Conservation (phyloP, 1,139 yeast genomes). For the Candida tetrigidarum region DNA sequence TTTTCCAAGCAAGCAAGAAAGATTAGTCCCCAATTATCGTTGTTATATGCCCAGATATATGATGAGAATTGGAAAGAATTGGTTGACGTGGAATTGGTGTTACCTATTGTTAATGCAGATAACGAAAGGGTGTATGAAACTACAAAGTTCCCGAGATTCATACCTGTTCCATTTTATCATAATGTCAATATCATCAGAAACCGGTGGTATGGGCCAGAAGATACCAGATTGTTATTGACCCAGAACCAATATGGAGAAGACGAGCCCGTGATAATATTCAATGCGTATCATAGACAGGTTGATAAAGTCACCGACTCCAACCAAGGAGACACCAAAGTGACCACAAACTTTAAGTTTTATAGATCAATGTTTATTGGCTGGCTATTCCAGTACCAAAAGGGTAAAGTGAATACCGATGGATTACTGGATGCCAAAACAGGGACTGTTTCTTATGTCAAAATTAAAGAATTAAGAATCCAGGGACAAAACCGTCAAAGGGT, state of each 20-base stretch:
- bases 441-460: conserved; percentile 25
- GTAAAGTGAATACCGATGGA: conserved; percentile 31
- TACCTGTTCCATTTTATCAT: conserved; percentile 33
- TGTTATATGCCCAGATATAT: conserved; percentile 48
- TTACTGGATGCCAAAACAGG: conserved; percentile 20
- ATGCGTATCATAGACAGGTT: conserved; percentile 27
- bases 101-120: conserved; percentile 27
- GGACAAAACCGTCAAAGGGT: conserved; percentile 32
- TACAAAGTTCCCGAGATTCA: conserved; percentile 27
- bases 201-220: conserved; percentile 37
- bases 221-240: conserved; percentile 32
- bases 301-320: conserved; percentile 9
- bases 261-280: conserved; percentile 53
- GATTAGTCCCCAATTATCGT: conserved; percentile 32
- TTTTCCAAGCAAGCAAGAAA: conserved; percentile 33
- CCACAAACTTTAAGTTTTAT: conserved; percentile 16
- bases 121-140: conserved; percentile 19
- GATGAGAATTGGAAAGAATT: conserved; percentile 53
- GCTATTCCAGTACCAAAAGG: conserved; percentile 36
- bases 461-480: conserved; percentile 31
- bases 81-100: conserved; percentile 19
- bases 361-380: conserved; percentile 35
- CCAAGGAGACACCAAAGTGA: conserved; percentile 3
- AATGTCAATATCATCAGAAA: conserved; percentile 19
- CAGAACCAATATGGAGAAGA: conserved; percentile 29